Evolutionary conservation across 306 rosid genomes (phyloP).

Genomic region (Lathyrus oleraceus): DNA sequence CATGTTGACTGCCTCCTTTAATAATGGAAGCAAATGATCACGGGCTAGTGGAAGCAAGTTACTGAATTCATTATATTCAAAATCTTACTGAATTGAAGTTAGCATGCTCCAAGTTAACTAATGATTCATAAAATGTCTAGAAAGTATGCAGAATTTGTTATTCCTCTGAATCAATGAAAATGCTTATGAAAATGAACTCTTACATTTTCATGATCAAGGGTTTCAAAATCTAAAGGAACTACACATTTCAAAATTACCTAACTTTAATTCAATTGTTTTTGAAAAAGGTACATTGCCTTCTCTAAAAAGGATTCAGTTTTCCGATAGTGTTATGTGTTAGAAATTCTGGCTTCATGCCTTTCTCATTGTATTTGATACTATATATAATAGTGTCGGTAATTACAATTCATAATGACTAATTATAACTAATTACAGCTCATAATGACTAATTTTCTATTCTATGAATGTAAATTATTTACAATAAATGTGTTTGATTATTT

Average conservation of each 20-base stretch:
- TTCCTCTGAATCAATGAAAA: accelerated
- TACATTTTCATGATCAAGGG: slow-evolving; percentile 12
- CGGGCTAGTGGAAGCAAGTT: not conserved
- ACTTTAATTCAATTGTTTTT: not conserved
- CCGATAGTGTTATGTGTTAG: too few relatives aligned
- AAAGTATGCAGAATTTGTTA: not conserved
- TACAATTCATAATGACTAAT: too few relatives aligned
- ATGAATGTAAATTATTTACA: too few relatives aligned
- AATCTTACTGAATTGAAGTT: not conserved
- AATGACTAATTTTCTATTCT: too few relatives aligned
- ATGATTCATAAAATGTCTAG: not conserved
- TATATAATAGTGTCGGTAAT: too few relatives aligned
- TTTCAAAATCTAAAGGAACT: not conserved
- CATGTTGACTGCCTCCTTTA: not conserved
- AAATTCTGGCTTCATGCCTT: too few relatives aligned
- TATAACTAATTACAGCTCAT: too few relatives aligned
- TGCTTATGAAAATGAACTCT: not conserved
- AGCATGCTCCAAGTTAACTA: accelerated
- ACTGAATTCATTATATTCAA: not conserved
- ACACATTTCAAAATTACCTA: not conserved
- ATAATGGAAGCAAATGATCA: not conserved
- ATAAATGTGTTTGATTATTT: too few relatives aligned
- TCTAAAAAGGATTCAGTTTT: not conserved
- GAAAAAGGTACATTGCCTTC: not conserved
- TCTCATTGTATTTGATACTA: too few relatives aligned